Conservation (phyloP, 306 rosid genomes). For the Malus fusca region DNA sequence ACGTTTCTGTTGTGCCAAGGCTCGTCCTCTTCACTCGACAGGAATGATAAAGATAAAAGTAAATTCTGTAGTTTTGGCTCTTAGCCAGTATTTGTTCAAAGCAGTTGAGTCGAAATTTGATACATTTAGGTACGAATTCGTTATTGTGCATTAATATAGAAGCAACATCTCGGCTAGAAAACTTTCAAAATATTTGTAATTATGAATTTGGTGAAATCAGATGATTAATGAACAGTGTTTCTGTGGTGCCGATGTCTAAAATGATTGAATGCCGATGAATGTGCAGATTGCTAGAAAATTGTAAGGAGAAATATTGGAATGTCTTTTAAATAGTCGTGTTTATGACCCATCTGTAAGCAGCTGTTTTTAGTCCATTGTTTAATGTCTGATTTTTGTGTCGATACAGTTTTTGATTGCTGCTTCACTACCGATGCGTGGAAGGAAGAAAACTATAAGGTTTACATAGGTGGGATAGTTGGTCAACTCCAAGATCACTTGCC, state of each 20-base stretch:
- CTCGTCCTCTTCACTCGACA: too few relatives aligned
- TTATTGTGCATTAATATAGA: background rate
- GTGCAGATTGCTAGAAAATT: background rate
- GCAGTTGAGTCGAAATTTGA: too few relatives aligned
- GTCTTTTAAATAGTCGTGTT: background rate
- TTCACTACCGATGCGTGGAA: slow-evolving; percentile 77
- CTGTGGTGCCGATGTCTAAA: too few relatives aligned
- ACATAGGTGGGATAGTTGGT: slow-evolving; percentile 49
- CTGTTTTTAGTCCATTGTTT: background rate
- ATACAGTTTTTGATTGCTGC: slow-evolving; percentile 82
- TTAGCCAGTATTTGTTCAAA: too few relatives aligned
- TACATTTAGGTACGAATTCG: too few relatives aligned
- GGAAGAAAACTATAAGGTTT: slow-evolving; percentile 56
- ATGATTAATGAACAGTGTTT: background rate
- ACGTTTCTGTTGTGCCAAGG: too few relatives aligned
- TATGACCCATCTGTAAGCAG: background rate
- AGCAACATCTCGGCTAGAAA: background rate
- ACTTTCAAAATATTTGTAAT: background rate
- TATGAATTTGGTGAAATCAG: background rate
- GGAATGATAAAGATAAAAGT: background rate
- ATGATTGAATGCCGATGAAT: too few relatives aligned
- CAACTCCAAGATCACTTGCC: slow-evolving; percentile 55
- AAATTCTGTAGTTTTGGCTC: too few relatives aligned
- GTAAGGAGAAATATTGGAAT: background rate
- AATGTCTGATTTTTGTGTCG: background rate